Evolutionary conservation across 495 filamentous ascomycete genomes (phyloP).

Genomic region (Hypoxylon lienhwacheense): DNA sequence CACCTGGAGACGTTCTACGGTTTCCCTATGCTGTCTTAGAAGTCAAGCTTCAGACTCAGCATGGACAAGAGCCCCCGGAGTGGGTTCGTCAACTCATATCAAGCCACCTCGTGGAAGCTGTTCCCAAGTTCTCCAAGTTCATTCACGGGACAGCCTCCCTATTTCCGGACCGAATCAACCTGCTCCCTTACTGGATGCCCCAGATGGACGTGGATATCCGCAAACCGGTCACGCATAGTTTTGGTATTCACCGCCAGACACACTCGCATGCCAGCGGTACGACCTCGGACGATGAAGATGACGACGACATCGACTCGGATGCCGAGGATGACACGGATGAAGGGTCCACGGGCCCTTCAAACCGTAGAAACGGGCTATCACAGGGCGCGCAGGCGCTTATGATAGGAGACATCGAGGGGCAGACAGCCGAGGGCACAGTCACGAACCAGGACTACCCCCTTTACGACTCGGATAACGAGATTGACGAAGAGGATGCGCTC

Average conservation of each 20-base stretch:
- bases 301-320: slow-evolving; percentile 60
- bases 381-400: slow-evolving; percentile 36
- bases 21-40: slow-evolving; percentile 97
- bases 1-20: slow-evolving; percentile 77
- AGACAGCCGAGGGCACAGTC: slow-evolving; percentile 49
- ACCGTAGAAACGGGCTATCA: slow-evolving; percentile 38
- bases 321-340: slow-evolving; percentile 48
- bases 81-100: slow-evolving; percentile 93
- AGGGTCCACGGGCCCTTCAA: slow-evolving; percentile 14
- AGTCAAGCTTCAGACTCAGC: slow-evolving; percentile 96
- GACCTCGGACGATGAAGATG: slow-evolving; percentile 72
- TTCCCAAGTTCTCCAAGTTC: slow-evolving; percentile 99
- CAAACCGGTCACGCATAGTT: slow-evolving; percentile 81
- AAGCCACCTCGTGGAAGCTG: slow-evolving; percentile 94
- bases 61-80: slow-evolving; percentile 92
- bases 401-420: slow-evolving; percentile 50
- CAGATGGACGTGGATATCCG: slow-evolving; percentile 99
- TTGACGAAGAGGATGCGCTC: slow-evolving; percentile 63
- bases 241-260: slow-evolving; percentile 81
- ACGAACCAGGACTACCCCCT: slow-evolving; percentile 75
- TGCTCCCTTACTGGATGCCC: slow-evolving; percentile 95
- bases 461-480: slow-evolving; percentile 91
- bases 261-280: slow-evolving; percentile 74
- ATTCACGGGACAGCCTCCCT: slow-evolving; percentile 90
- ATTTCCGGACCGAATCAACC: slow-evolving; percentile 83